Evolutionary conservation across 2,329 filamentous ascomycete genomes (phyloP), one percentile per base, ranked within the genome.

Genomic region (Fusarium sororula): DNA sequence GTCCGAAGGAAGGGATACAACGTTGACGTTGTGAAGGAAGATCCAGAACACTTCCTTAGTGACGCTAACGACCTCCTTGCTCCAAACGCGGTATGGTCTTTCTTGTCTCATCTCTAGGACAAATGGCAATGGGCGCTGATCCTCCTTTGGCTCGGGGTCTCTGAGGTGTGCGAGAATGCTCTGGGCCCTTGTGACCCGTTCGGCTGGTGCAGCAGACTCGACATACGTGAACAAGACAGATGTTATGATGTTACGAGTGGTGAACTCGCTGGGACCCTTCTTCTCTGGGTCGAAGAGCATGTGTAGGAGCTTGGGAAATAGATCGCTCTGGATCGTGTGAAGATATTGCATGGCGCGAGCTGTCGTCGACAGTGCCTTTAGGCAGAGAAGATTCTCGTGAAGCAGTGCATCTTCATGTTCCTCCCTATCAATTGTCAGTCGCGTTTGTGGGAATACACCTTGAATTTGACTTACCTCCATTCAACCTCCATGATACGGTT

Each of bases 11-110:
- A 93, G 82, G 28, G 94, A 88, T 42, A 98, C 89, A 51, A 98
- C 92, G 78, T 98, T 98, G 66, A 97, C 87, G 76, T 97, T 93
- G 83, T 98, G 96, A 61, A 98, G 87, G 84, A 98, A 99, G 80
- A 98, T 98, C 96, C 96, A 99, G 81, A 99, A 99, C 35, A 98
- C 96, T 82, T 99, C 96, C 82, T 98, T 98, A 47, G 95, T 98
- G 54, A 98, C 96, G 77, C 93, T 95, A 68, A 92, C 92, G 24
- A 96, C 91, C 83, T 99, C 96, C 82, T 95, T 96, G 83, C 92
- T 94, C 96, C 96, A 99, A 6, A 97, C 90, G 39, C 94, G 93
- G 82, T 98, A 99, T 2, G 96, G 96, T 1, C 96, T 90, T 56
- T 94, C 90, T 41, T 92, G 91, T 76, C 93, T 92, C 91, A 98